A percentile compares a stretch with the other conserved stretches of the same genome.
phyloP scores from a whole-genome alignment of 163 green algal genomes.

The Prototheca wickerhamii region DNA sequence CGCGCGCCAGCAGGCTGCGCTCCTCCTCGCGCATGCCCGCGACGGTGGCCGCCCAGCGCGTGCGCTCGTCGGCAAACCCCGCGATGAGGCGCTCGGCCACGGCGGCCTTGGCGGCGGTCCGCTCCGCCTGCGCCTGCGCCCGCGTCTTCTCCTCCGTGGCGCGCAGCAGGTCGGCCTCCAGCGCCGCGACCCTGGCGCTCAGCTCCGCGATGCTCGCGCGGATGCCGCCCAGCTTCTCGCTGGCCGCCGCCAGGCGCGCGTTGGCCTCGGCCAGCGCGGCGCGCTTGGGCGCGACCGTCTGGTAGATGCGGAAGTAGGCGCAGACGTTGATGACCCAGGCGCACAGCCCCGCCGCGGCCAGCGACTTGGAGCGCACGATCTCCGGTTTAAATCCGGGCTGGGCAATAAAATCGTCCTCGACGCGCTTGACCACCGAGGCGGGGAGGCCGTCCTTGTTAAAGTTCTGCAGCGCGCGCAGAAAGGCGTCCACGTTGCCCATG shows the following conservation, averaged over 20 bases:
- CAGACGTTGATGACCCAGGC: conserved; percentile 92
- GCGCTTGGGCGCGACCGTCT: conserved; percentile 88
- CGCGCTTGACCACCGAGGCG: conserved; percentile 45
- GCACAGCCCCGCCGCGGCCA: conserved; percentile 79
- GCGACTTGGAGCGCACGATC: conserved; percentile 78
- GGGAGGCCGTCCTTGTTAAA: conserved; percentile 89
- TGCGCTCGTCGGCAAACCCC: conserved; percentile 77
- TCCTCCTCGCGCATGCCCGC: conserved; percentile 38
- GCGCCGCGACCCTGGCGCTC: conserved; percentile 62
- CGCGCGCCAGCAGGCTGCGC: conserved; percentile 60
- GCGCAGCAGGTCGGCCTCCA: conserved; percentile 71
- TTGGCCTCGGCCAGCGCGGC: conserved; percentile 75
- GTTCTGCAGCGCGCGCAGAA: conserved; percentile 74
- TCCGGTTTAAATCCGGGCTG: conserved; percentile 75
- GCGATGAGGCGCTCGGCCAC: conserved; percentile 86
- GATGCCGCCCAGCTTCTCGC: conserved; percentile 80
- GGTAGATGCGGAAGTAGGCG: conserved; percentile 94
- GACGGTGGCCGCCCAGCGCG: conserved; percentile 78
- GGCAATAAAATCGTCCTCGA: conserved; percentile 78
- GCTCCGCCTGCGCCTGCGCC: conserved; percentile 55
- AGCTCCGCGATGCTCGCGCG: conserved; percentile 76
- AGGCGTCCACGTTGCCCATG: conserved; percentile 90
- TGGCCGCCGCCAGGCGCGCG: conserved; percentile 68
- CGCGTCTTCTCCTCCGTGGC: conserved; percentile 83
- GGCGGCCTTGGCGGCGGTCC: conserved; percentile 71